Conservation (phyloP, 2,329 filamentous ascomycete species). For the Sporothrix pallida region DNA sequence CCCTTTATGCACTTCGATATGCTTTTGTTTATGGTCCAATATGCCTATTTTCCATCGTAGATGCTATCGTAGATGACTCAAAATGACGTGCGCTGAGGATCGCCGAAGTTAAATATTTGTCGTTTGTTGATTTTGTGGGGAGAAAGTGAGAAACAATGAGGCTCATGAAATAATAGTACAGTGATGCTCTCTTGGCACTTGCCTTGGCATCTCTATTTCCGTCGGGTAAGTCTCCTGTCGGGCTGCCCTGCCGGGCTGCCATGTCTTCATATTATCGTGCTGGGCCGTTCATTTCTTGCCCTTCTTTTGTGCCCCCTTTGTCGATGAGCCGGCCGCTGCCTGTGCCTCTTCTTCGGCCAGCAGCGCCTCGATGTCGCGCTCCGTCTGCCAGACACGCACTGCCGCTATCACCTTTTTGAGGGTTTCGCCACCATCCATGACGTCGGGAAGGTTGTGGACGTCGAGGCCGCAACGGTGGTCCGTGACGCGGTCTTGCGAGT, state of each 20-base stretch:
- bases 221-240: no score
- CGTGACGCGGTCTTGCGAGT: slow-evolving; percentile 75
- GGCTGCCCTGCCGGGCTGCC: neutral
- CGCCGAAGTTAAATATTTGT: no score
- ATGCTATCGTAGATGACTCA: no score
- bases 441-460: slow-evolving; percentile 77
- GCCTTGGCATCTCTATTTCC: no score
- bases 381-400: slow-evolving; percentile 75
- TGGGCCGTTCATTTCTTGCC: slow-evolving; percentile 36
- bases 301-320: slow-evolving; percentile 34
- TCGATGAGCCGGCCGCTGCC: slow-evolving; percentile 37
- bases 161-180: no score
- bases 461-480: slow-evolving; percentile 85
- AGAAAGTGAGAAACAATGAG: no score
- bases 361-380: slow-evolving; percentile 74
- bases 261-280: neutral
- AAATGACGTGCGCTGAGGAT: no score
- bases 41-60: no score
- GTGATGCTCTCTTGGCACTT: no score
- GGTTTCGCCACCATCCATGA: slow-evolving; percentile 74
- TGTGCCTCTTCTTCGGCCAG: slow-evolving; percentile 66
- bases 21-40: no score
- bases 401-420: slow-evolving; percentile 79
- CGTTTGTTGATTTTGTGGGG: no score
- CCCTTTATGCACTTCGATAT: no score